Percentiles rank a stretch among this genome's conserved stretches.
Evolutionary conservation across 2,329 filamentous ascomycete species (phyloP).

Genomic region (Fusarium albidum): DNA sequence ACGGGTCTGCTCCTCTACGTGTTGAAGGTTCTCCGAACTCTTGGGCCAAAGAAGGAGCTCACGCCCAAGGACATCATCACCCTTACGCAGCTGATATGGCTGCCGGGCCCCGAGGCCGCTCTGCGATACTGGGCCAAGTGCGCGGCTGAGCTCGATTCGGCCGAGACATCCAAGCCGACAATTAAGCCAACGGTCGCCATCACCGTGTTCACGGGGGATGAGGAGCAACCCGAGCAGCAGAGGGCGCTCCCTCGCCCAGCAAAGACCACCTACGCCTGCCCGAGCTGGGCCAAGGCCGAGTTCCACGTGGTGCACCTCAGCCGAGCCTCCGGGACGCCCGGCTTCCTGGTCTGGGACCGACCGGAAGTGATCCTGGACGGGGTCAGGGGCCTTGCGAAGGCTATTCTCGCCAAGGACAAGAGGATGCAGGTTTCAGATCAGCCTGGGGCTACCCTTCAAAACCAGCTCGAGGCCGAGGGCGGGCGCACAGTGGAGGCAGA

Average conservation of each 20-base stretch:
- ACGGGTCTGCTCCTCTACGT: conserved; percentile 65
- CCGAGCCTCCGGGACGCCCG: conserved; percentile 50
- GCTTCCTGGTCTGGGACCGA: conserved; percentile 58
- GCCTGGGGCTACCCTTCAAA: conserved; percentile 42
- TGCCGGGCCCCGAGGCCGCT: conserved; percentile 70
- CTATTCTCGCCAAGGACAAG: conserved; percentile 48
- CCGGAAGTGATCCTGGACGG: conserved; percentile 56
- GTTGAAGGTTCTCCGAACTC: conserved; percentile 54
- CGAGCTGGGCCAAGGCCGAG: conserved; percentile 55
- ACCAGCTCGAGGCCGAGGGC: conserved; percentile 44
- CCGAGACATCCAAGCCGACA: conserved; percentile 30
- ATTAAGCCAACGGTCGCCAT: conserved; percentile 53
- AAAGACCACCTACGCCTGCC: conserved; percentile 51
- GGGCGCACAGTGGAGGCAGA: conserved; percentile 32
- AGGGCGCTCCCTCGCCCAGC: conserved; percentile 35
- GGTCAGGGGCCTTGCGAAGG: conserved; percentile 50
- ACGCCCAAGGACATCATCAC: conserved; percentile 64
- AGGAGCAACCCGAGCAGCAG: conserved; percentile 26
- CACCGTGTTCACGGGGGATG: conserved; percentile 56
- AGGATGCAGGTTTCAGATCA: conserved; percentile 44
- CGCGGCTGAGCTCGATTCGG: conserved; percentile 45
- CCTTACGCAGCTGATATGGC: conserved; percentile 69
- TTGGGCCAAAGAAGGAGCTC: conserved; percentile 52
- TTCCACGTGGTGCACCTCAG: conserved; percentile 54
- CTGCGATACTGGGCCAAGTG: conserved; percentile 64